A percentile compares a stretch with the other conserved stretches of the same genome.
These are phyloP conservation scores for Coniosporium apollinis DNA, from an alignment of 495 filamentous ascomycete genomes.

Conservation along the genomic window DNA sequence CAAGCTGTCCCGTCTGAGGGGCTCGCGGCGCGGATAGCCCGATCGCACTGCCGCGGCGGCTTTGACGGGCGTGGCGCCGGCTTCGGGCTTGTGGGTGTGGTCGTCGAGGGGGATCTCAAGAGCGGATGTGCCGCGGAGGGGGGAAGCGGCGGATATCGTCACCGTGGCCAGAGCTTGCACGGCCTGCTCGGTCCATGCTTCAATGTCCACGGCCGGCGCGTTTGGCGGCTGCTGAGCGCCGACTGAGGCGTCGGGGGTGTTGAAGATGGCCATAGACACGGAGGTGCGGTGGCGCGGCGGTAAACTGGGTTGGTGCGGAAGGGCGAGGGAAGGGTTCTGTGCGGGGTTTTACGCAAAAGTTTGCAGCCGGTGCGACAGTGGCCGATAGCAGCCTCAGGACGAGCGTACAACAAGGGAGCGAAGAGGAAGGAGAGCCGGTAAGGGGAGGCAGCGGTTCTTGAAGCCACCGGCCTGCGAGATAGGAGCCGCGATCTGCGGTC, in stretches of 20 bases:
- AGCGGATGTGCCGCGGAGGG: conserved; percentile 12
- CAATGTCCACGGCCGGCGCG: conserved; percentile 4
- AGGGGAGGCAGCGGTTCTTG: no score
- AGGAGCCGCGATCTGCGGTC: no score
- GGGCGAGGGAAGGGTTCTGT: no score
- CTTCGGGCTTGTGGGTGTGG: not conserved
- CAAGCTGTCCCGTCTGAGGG: conserved; percentile 39
- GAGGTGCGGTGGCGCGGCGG: no score
- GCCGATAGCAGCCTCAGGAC: no score
- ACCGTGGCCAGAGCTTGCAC: conserved; percentile 5
- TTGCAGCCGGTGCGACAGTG: no score
- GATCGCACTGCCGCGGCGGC: conserved; percentile 6
- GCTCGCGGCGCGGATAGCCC: conserved; percentile 14
- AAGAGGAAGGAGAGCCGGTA: no score
- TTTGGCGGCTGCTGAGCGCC: conserved; percentile 6
- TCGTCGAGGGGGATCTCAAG: conserved; percentile 28
- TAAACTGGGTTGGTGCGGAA: no score
- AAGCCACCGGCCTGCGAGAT: no score
- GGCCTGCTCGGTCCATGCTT: conserved; percentile 12
- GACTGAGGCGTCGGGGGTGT: conserved; percentile 1
- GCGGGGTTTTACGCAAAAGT: no score
- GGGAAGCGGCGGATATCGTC: conserved; percentile 1
- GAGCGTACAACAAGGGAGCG: no score
- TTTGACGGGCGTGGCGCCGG: not conserved
- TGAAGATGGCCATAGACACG: no score